Evolutionary conservation across 805 yeast species (phyloP), one percentile per base, ranked within the genome.

Genomic region (Hanseniaspora osmophila): DNA sequence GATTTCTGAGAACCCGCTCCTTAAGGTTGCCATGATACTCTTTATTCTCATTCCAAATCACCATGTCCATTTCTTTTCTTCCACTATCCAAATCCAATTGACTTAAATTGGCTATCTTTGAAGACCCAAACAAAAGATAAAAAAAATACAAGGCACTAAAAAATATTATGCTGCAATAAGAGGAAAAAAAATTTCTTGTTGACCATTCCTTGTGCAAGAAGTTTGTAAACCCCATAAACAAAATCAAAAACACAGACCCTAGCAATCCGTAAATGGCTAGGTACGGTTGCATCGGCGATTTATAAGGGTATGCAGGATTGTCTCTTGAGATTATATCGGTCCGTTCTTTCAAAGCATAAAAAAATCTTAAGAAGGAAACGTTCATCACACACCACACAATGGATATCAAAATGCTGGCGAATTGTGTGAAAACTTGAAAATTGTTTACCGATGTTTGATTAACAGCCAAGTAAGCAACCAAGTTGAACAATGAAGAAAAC

Each of bases 41-140:
- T 42, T 63, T 66, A 39, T 82, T 85, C 46, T 84, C 90, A 52
- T 80, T 84, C 92, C 92, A 83, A 30, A 78, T 75, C 49, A 73
- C 74, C 41, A 84, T 66, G 59, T 84, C 95, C 62, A 80, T 74
- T 56, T 84, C 94, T 42, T 88, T 70, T 53, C 94, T 66, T 2
- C 94, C 94, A 0, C 84, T 71, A 59, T 84, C 94, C 53, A 80
- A 69, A 58, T 84, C 94, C 48, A 84, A 58, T 38, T 81, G 77
- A 51, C 80, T 85, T 43, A 83, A 61, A 18, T 41, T 38, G 42
- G 42, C 38, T 19, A 41, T 44, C 42, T 81, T 71, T 41, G 76
- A 80, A 11, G 77, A 65, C 48, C 74, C 70, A 10, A 75, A 55
- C 2, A 76, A 30, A 52, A 75, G 75, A 59, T 80, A 78, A 1